These are phyloP conservation scores for Mortierella sp. DNA, from an alignment of 371 early-diverging fungal genomes.

Conservation along the genomic window DNA sequence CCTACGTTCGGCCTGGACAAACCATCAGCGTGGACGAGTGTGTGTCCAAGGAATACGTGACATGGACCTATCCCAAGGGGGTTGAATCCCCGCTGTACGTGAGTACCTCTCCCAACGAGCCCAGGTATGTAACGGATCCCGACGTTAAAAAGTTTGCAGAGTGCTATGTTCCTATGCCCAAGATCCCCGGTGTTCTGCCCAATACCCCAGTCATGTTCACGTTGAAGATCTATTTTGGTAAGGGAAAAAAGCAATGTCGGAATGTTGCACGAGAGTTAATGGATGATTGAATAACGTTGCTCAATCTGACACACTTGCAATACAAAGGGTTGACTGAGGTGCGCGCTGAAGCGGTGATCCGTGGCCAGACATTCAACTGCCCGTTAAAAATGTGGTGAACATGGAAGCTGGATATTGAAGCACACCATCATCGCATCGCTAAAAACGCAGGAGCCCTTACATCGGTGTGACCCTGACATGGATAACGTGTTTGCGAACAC, in stretches of 20 bases:
- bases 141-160: slow-evolving; percentile 65
- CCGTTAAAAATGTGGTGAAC: too few relatives aligned
- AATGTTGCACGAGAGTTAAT: not conserved
- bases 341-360: slow-evolving; percentile 68
- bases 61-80: slow-evolving; percentile 62
- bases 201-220: slow-evolving; percentile 30
- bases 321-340: slow-evolving; percentile 57
- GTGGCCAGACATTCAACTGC: slow-evolving; percentile 60
- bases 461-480: too few relatives aligned
- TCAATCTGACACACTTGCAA: not conserved
- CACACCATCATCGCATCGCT: too few relatives aligned
- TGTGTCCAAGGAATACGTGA: slow-evolving; percentile 61
- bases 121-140: slow-evolving; percentile 62
- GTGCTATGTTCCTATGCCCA: slow-evolving; percentile 69
- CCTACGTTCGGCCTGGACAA: slow-evolving; percentile 67
- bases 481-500: too few relatives aligned
- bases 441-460: too few relatives aligned
- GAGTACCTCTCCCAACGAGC: slow-evolving; percentile 61
- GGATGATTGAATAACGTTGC: not conserved
- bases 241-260: slow-evolving; percentile 4
- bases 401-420: too few relatives aligned
- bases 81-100: slow-evolving; percentile 66
- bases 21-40: slow-evolving; percentile 65
- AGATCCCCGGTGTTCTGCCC: slow-evolving; percentile 56
- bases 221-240: slow-evolving; percentile 68